Conservation (phyloP, 768 basidiomycete genomes). For the Phallus indusiatus region DNA sequence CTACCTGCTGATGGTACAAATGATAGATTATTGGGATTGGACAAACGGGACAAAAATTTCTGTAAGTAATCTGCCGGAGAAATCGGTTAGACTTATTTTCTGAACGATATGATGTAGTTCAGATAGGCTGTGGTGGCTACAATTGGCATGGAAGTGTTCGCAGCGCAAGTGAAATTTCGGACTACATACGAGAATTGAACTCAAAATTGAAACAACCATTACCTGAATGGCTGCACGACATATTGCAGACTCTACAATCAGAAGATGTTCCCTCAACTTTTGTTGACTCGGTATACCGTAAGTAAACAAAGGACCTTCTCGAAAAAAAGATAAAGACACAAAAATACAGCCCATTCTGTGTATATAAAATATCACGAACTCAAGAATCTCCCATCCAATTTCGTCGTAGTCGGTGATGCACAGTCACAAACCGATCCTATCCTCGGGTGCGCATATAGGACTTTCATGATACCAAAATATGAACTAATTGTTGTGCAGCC, state of each 20-base stretch:
- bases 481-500: background rate
- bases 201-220: background rate
- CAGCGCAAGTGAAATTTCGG: background rate
- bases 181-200: background rate
- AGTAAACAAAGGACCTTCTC: background rate
- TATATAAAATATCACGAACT: background rate
- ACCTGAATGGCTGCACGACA: background rate
- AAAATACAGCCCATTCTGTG: background rate
- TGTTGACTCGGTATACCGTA: background rate
- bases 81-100: too few relatives aligned
- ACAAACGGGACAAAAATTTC: background rate
- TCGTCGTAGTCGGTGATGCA: conserved; percentile 10
- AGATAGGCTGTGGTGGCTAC: background rate
- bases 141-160: background rate
- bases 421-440: conserved; percentile 1
- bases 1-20: background rate
- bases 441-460: background rate
- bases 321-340: background rate
- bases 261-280: background rate
- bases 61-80: background rate
- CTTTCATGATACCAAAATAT: background rate
- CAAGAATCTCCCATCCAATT: conserved; percentile 1
- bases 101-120: too few relatives aligned
- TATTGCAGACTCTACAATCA: background rate
- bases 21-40: background rate